Conservation (phyloP, 1,139 yeast genomes). For the Diutina rugosa region DNA sequence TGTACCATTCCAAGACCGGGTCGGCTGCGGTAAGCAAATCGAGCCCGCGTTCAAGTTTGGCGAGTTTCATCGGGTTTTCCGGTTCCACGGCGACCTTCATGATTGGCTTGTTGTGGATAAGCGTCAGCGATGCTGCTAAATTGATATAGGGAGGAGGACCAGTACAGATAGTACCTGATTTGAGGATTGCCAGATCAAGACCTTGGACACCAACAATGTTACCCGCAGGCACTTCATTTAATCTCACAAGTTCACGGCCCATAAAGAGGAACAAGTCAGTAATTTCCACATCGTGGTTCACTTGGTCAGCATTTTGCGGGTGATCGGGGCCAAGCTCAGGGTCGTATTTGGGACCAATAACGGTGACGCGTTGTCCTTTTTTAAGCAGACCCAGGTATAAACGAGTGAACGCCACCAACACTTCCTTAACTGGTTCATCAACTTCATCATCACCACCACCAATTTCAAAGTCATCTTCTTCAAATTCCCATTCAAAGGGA, state of each 20-base stretch:
- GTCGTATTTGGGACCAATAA: constrained; percentile 80
- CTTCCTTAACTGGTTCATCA: constrained; percentile 38
- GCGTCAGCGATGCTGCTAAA: constrained; percentile 47
- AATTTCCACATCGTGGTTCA: constrained; percentile 33
- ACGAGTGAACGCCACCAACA: constrained; percentile 77
- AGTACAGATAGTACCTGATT: constrained; percentile 64
- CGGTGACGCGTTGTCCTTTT: constrained; percentile 61
- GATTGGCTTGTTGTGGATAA: constrained; percentile 66
- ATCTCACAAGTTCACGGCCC: constrained; percentile 81
- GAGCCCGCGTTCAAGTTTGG: constrained; percentile 65
- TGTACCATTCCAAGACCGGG: constrained; percentile 79
- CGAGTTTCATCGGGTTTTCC: constrained; percentile 69
- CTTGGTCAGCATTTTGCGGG: constrained; percentile 25
- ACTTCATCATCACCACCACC: constrained; percentile 26
- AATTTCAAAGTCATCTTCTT: constrained; percentile 24
- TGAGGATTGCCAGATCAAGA: constrained; percentile 65
- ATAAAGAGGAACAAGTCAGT: constrained; percentile 68
- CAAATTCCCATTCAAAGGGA: constrained; percentile 35
- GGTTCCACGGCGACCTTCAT: constrained; percentile 94
- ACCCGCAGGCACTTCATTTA: constrained; percentile 84
- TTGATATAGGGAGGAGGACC: constrained; percentile 46
- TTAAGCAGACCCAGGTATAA: constrained; percentile 74
- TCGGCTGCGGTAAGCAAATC: constrained; percentile 75
- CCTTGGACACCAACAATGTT: constrained; percentile 94
- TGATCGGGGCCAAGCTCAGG: constrained; percentile 50